Evolutionary conservation across 306 rosid species (phyloP), one percentile per base, ranked within the genome.

Genomic region (Myrica gale): DNA sequence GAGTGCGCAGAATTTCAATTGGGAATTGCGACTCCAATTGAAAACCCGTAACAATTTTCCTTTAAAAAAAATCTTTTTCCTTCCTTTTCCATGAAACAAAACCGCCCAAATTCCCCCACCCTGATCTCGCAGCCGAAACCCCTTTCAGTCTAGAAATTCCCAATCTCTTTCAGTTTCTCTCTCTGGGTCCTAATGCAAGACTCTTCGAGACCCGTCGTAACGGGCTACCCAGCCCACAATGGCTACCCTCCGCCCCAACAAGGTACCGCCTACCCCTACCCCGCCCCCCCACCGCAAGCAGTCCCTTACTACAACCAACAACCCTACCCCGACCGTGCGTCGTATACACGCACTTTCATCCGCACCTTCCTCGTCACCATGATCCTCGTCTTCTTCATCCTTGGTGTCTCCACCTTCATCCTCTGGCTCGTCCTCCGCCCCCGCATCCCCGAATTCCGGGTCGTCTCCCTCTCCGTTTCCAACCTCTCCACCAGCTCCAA

Each of bases 351-450:
- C 72, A 68, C 79, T 47, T 82, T 90, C 81, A 46, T 90, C 63
- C 97, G 98, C 77, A 85, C 90, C 12, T 73, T 92, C 80, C 6
- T 90, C 50, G 80, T 86, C 39, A 83, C 90, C 63, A 80, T 95
- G 83, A 58, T 89, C 5, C 78, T 90, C 80, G 80, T 88, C 75
- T 84, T 84, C 53, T 75, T 90, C 26, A n/a, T 85, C 47, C 46
- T 87, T 57, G 92, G 88, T 80, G 83, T 74, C 3, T 62, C 86
- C 56, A 54, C 87, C 23, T 75, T 95, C 71, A 57, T 90, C 57
- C 63, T 91, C 1, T 90, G 97, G 97, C 97, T 95, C 60, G 88
- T 95, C 75, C 86, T 95, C 26, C 97, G 97, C 48, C 99, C 99
- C 37, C 87, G 83, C 4, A 77, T 88, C 81, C 99, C 97, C 0